A percentile compares a stretch with the other conserved stretches of the same genome.
These are phyloP conservation scores for Cladosporium sp. DNA, from an alignment of 2,329 filamentous ascomycete species.

Conservation along the genomic window DNA sequence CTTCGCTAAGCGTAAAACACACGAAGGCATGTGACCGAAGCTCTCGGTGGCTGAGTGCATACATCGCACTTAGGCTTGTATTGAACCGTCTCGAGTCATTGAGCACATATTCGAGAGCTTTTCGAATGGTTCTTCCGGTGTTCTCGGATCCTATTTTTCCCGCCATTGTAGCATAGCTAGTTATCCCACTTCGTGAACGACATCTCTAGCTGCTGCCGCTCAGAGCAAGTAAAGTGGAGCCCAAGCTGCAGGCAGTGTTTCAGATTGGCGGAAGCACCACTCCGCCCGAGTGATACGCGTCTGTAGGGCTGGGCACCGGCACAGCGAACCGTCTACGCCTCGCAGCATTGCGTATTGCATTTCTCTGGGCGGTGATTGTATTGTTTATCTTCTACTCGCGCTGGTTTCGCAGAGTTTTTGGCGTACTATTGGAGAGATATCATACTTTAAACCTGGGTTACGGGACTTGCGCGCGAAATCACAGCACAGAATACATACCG, in stretches of 20 bases:
- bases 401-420: not conserved
- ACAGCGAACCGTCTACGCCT: not conserved
- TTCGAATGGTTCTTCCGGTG: not conserved
- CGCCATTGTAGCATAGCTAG: not conserved
- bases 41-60: not conserved
- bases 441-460: too few species aligned
- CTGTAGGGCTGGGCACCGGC: conserved; percentile 13
- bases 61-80: not conserved
- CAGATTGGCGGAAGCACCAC: not conserved
- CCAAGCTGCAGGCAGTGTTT: not conserved
- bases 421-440: not conserved
- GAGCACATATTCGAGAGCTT: not conserved
- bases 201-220: not conserved
- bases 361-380: not conserved
- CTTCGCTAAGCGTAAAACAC: too few species aligned
- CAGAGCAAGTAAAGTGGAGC: not conserved
- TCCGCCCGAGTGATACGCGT: conserved; percentile 8
- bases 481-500: not conserved
- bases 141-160: not conserved
- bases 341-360: conserved; percentile 11
- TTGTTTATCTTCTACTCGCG: conserved; percentile 2
- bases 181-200: not conserved
- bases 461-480: not conserved
- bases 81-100: not conserved
- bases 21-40: not conserved